Base-by-base conservation (phyloP, 495 filamentous ascomycete genomes). In the Xylaria cubensis region DNA sequence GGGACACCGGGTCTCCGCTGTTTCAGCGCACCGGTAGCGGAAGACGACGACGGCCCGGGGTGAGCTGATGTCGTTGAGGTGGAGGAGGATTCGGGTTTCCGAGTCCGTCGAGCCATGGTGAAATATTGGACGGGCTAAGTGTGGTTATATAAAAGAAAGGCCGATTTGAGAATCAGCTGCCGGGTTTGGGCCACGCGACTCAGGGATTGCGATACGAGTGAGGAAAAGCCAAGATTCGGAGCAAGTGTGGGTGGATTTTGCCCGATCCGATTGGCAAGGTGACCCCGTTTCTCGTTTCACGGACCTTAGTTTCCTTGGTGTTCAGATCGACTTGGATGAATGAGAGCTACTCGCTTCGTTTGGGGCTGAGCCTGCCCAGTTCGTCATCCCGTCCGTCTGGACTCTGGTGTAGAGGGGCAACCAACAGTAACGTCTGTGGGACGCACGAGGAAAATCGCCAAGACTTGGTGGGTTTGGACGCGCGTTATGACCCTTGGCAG, bases 1-100 rank as follows among this genome's bases (percentile, higher is more conserved):
- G 36, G 17, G 1, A 10, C 39, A 21, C 26, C 64, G 2, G 64
- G 64, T 56, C 65, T 56, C 65, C 65, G 65, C 24, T 56, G 65
- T 67, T 56, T 67, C 65, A 67, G 36, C 1, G 3, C 44, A 29
- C 48, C 50, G 64, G 64, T 41, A 67, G 46, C 44, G 24, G 64
- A 67, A 12, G 64, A 24, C 17, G 19, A 24, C 17, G 19, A 26
- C 48, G 65, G 48, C 2, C 10, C 65, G 50, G 65, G 50, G 5
- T 21, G 4, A 51, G 34, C 61, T 17, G 39, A 26, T 2, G 39
- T 64, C 39, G 39, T 7, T 9, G 48, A 46, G 34, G n/a, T n/a
- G n/a, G 58, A 13, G n/a, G 36, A 44, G 61, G 36, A 19, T 5
- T 44, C 61, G 21, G 21, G 61, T 44, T 64, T 64, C 61, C n/a